A percentile compares a stretch with the other conserved stretches of the same genome.
Evolutionary conservation across 495 filamentous ascomycete genomes (phyloP).

Genomic region (Penicillium robsamsonii): DNA sequence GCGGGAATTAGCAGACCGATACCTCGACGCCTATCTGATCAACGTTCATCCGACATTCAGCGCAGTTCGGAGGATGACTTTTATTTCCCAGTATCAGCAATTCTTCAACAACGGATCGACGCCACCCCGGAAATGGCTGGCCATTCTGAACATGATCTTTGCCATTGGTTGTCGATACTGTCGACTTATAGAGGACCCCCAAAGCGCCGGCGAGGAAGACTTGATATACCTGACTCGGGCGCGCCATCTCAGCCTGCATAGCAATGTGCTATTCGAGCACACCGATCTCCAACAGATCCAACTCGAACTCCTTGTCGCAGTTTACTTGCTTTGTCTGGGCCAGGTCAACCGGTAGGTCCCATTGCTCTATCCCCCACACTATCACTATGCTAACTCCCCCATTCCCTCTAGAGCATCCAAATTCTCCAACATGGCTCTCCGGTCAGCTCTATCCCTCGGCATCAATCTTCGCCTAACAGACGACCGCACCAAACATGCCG

Average conservation of each 20-base stretch:
- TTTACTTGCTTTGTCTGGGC: constrained; percentile 59
- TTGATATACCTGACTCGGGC: constrained; percentile 58
- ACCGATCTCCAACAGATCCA: constrained; percentile 61
- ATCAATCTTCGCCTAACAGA: constrained; percentile 59
- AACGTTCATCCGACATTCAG: constrained; percentile 58
- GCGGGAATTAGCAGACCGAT: constrained; percentile 47
- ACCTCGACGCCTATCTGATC: constrained; percentile 55
- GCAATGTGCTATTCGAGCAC: constrained; percentile 51
- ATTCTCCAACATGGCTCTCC: constrained; percentile 56
- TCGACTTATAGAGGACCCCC: constrained; percentile 43
- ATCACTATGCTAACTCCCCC: neutral
- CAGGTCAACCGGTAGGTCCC: constrained; percentile 59
- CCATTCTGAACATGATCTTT: constrained; percentile 63
- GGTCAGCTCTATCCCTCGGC: constrained; percentile 56
- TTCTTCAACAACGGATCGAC: constrained; percentile 27
- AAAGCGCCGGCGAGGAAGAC: constrained; percentile 45
- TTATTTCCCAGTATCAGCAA: constrained; percentile 40
- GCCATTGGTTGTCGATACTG: constrained; percentile 55
- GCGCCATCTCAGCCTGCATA: constrained; percentile 50
- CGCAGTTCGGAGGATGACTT: constrained; percentile 47
- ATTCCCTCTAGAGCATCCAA: constrained; percentile 55
- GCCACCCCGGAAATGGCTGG: constrained; percentile 50
- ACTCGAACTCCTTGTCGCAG: constrained; percentile 49
- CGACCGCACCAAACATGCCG: constrained; percentile 40
- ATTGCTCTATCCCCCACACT: neutral